Evolutionary conservation across 192 early-diverging fungal genomes (phyloP).

Genomic region (Paraglomus brasilianum): DNA sequence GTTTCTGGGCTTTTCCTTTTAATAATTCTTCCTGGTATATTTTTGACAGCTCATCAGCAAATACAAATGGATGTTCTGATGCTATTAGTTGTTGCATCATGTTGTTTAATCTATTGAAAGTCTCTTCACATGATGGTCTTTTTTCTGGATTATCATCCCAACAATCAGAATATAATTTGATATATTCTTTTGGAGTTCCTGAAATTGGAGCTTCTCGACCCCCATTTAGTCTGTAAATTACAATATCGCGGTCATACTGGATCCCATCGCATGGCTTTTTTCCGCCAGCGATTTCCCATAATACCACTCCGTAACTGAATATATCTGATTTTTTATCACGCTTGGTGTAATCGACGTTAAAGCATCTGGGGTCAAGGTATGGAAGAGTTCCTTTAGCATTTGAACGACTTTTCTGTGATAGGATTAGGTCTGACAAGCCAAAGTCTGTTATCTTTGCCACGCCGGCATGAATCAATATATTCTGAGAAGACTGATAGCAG

Average conservation of each 20-base stretch:
- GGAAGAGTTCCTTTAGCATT: background rate
- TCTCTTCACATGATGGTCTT: background rate
- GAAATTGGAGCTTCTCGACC: background rate
- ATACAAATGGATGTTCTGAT: too few relatives aligned
- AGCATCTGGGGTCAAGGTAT: background rate
- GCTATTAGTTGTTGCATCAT: too few relatives aligned
- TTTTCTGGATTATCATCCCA: slow-evolving; percentile 6
- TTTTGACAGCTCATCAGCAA: too few relatives aligned
- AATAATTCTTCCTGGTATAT: too few relatives aligned
- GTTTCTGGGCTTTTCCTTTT: too few relatives aligned
- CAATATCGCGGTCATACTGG: background rate
- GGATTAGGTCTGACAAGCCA: too few relatives aligned
- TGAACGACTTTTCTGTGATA: background rate
- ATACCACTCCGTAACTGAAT: background rate
- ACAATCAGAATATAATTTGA: background rate
- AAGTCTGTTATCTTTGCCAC: too few relatives aligned
- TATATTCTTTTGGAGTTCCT: background rate
- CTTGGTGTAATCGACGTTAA: background rate
- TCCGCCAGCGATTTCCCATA: background rate
- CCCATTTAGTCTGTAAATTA: background rate
- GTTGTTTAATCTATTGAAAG: background rate
- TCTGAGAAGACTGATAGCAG: too few relatives aligned
- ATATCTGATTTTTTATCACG: background rate
- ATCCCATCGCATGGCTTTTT: background rate
- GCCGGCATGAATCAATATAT: too few relatives aligned